phyloP scores from a whole-genome alignment of 331 rosid species.

The Dryas integrifolia region DNA sequence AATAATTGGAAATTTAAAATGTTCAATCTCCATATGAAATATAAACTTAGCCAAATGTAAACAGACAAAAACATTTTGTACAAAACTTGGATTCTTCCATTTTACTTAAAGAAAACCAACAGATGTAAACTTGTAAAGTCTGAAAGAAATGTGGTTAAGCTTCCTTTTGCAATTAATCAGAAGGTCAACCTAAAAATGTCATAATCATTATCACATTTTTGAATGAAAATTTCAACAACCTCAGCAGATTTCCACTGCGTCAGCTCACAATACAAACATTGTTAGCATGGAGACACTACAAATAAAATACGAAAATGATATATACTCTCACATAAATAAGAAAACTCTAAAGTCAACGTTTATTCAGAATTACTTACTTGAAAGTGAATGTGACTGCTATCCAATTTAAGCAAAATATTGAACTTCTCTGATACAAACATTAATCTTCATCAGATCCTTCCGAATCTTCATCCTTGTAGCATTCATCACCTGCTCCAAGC shows the following conservation, averaged over 20 bases:
- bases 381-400: neutral
- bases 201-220: neutral
- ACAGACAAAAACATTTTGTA: neutral
- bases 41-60: neutral
- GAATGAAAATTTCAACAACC: neutral
- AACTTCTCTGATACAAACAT: neutral
- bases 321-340: neutral
- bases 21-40: neutral
- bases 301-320: neutral
- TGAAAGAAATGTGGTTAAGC: neutral
- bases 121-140: neutral
- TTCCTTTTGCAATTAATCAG: neutral
- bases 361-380: constrained; percentile 6
- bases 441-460: constrained; percentile 43
- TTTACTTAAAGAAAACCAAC: neutral
- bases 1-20: neutral
- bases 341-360: neutral
- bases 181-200: neutral
- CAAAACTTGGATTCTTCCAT: neutral
- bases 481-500: constrained; percentile 47
- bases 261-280: neutral
- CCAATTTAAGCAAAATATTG: neutral
- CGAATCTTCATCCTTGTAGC: constrained; percentile 39
- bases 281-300: neutral
- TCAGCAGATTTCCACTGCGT: neutral